A percentile compares a stretch with the other conserved stretches of the same genome.
phyloP scores from a whole-genome alignment of 768 basidiomycete species.

The Kockovaella imperatae region DNA sequence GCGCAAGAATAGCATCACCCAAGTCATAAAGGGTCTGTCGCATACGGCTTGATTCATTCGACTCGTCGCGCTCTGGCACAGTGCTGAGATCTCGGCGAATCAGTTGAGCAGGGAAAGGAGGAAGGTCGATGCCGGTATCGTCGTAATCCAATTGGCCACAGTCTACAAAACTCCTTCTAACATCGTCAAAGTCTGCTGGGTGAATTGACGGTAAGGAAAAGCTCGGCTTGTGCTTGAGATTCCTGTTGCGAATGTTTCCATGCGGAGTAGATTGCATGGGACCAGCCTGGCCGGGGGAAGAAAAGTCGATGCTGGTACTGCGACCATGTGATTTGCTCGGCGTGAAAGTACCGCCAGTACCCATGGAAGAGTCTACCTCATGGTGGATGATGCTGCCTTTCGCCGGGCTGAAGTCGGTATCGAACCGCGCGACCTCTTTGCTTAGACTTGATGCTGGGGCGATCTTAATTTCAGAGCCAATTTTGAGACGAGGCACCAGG shows the following conservation, averaged over 20 bases:
- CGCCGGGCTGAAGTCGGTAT: neutral
- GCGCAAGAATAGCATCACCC: neutral
- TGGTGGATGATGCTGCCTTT: neutral
- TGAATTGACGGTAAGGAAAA: constrained; percentile 23
- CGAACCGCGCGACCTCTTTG: neutral
- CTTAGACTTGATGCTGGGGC: constrained; percentile 1
- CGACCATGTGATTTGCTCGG: constrained; percentile 7
- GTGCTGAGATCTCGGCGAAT: constrained; percentile 2
- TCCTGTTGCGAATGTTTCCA: constrained; percentile 2
- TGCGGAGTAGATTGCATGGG: constrained; percentile 1
- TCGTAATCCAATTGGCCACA: neutral
- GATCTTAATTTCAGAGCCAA: constrained; percentile 15
- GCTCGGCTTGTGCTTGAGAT: constrained; percentile 17
- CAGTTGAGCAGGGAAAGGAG: constrained; percentile 18
- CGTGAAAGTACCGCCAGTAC: neutral
- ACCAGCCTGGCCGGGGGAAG: constrained; percentile 11
- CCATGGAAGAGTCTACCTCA: neutral
- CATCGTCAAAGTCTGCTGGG: constrained; percentile 16
- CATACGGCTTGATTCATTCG: constrained; percentile 1
- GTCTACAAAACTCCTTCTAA: constrained; percentile 18
- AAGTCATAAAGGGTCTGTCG: neutral
- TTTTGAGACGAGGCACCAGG: constrained; percentile 20
- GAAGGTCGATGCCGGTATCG: constrained; percentile 19
- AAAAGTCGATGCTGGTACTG: constrained; percentile 19
- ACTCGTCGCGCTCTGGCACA: constrained; percentile 5